A percentile compares a stretch with the other conserved stretches of the same genome.
Conservation (phyloP, 176 grass and related monocot species). For the Alloteropsis semialata region DNA sequence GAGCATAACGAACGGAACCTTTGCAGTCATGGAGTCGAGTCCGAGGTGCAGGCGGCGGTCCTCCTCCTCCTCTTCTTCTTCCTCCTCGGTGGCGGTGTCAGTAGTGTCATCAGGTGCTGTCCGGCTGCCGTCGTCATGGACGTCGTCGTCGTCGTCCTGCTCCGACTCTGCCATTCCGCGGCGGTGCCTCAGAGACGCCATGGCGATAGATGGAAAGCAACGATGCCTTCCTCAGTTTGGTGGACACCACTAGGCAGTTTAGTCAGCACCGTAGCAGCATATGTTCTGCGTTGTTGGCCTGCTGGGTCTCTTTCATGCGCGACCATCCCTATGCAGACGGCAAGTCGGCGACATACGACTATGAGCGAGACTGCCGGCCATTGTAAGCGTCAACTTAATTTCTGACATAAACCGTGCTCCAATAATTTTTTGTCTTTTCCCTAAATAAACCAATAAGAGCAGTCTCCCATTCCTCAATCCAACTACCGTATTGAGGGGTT, state of each 20-base stretch:
- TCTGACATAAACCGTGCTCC: too few relatives aligned
- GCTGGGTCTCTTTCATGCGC: background rate
- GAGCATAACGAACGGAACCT: slow-evolving; percentile 2
- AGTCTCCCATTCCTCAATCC: too few relatives aligned
- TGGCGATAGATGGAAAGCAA: background rate
- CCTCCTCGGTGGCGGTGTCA: background rate
- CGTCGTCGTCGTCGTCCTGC: background rate
- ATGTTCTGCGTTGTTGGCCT: background rate
- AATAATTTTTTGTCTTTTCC: too few relatives aligned
- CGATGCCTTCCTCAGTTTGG: background rate
- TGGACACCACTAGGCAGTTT: too few relatives aligned
- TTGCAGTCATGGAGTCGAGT: slow-evolving; percentile 45
- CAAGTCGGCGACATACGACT: background rate
- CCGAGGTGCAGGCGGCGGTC: background rate
- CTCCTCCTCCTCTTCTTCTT: background rate
- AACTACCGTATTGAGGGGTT: too few relatives aligned
- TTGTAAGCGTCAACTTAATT: too few relatives aligned
- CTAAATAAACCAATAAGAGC: too few relatives aligned
- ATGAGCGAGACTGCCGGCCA: background rate
- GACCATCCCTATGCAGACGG: background rate
- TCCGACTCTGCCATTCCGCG: background rate
- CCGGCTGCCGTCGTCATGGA: background rate
- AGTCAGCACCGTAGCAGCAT: too few relatives aligned
- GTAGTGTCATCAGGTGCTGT: background rate
- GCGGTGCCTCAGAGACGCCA: slow-evolving; percentile 3